These are phyloP conservation scores for Cymodocea nodosa DNA, from an alignment of 116 monocot genomes.

Conservation along the genomic window DNA sequence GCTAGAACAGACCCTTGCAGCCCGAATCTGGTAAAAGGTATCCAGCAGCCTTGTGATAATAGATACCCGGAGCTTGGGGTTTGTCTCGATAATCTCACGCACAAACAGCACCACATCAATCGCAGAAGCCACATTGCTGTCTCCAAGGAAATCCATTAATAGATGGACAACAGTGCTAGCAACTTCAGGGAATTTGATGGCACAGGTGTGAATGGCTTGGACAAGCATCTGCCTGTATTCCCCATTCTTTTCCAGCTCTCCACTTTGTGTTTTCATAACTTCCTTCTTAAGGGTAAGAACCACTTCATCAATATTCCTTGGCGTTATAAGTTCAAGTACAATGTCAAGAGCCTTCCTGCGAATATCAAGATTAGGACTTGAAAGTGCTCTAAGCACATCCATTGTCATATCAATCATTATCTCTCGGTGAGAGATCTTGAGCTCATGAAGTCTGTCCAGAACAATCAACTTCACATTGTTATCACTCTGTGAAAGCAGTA, in stretches of 20 bases:
- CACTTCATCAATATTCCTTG: slow-evolving; percentile 81
- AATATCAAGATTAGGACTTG: slow-evolving; percentile 81
- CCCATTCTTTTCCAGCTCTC: slow-evolving; percentile 84
- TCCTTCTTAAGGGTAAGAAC: slow-evolving; percentile 82
- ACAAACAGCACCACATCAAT: slow-evolving; percentile 86
- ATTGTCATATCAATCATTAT: slow-evolving; percentile 84
- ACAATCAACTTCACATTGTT: slow-evolving; percentile 90
- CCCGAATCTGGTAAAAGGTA: slow-evolving; percentile 84
- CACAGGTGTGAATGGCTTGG: slow-evolving; percentile 82
- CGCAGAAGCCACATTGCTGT: slow-evolving; percentile 80
- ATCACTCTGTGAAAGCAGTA: slow-evolving; percentile 70
- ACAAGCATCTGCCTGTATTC: slow-evolving; percentile 93
- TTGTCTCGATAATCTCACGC: slow-evolving; percentile 83
- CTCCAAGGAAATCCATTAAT: slow-evolving; percentile 89
- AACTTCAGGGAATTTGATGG: slow-evolving; percentile 87
- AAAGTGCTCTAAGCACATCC: slow-evolving; percentile 67
- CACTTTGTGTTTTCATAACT: slow-evolving; percentile 87
- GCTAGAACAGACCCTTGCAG: slow-evolving; percentile 67
- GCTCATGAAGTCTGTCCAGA: slow-evolving; percentile 67
- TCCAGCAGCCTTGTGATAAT: slow-evolving; percentile 75
- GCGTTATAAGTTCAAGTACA: slow-evolving; percentile 64
- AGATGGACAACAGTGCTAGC: slow-evolving; percentile 86
- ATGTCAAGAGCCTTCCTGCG: slow-evolving; percentile 68
- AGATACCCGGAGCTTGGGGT: slow-evolving; percentile 77
- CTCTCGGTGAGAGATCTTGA: slow-evolving; percentile 45